A percentile compares a stretch with the other conserved stretches of the same genome.
Conservation (phyloP, 345 rosid genomes). For the Trapa bicornis region DNA sequence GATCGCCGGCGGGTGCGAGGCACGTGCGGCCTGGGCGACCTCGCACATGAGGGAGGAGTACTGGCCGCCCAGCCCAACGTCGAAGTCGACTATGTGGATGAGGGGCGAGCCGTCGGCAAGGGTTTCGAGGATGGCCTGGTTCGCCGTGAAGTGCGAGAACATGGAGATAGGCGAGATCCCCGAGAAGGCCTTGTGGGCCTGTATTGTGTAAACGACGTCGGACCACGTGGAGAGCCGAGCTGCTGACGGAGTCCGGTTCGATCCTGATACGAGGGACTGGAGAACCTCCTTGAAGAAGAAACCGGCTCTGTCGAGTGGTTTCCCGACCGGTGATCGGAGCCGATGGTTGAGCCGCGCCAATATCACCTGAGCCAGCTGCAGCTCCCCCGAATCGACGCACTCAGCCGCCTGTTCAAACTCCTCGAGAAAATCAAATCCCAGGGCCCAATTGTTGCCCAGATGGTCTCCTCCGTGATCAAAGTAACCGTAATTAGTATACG, state of each 20-base stretch:
- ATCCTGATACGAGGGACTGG: conserved; percentile 29
- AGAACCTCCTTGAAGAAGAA: conserved; percentile 87
- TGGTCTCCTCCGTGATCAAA: conserved; percentile 16
- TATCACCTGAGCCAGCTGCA: conserved; percentile 63
- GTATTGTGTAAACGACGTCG: conserved; percentile 60
- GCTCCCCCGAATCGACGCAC: conserved; percentile 67
- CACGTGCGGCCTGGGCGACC: conserved; percentile 18
- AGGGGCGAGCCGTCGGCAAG: conserved; percentile 34
- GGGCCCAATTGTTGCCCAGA: conserved; percentile 7
- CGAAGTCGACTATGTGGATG: conserved; percentile 79
- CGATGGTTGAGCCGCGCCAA: conserved; percentile 70
- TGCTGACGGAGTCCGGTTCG: conserved; percentile 18
- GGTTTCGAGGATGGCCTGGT: conserved; percentile 78
- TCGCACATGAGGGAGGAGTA: conserved; percentile 85
- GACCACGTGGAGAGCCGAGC: conserved; percentile 44
- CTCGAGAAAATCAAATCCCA: conserved; percentile 48
- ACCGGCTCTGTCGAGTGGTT: conserved; percentile 77
- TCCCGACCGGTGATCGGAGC: conserved; percentile 45
- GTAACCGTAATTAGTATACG: conserved; percentile 5
- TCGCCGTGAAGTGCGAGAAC: conserved; percentile 76
- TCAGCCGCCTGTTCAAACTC: conserved; percentile 74
- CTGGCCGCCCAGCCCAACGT: conserved; percentile 85
- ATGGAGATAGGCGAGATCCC: conserved; percentile 79
- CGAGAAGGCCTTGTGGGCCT: conserved; percentile 59
- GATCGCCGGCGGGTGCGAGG: conserved; percentile 30